A percentile compares a stretch with the other conserved stretches of the same genome.
Evolutionary conservation across 176 grass and related monocot genomes (phyloP).

Genomic region (Oropetium thomaeum): DNA sequence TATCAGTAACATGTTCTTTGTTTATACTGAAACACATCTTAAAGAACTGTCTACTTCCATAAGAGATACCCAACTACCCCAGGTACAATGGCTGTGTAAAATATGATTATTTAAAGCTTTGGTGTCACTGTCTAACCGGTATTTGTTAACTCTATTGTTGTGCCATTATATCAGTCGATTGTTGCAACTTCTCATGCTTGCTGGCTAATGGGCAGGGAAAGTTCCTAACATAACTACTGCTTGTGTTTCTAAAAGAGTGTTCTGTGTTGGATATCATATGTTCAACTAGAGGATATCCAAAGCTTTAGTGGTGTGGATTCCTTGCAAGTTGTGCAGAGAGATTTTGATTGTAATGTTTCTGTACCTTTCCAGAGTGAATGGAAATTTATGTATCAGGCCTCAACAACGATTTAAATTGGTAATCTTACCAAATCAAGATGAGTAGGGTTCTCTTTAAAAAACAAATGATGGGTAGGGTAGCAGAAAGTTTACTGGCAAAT

Average conservation of each 20-base stretch:
- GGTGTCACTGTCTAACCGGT: not conserved
- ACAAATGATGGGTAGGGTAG: too few species aligned
- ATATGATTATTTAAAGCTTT: not conserved
- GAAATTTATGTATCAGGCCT: slow-evolving; percentile 4
- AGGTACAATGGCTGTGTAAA: not conserved
- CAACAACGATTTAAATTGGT: not conserved
- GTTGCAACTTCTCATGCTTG: not conserved
- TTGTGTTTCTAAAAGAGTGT: not conserved
- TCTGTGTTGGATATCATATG: not conserved
- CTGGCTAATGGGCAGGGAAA: not conserved
- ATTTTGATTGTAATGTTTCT: not conserved
- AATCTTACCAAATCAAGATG: not conserved
- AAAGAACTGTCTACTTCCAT: not conserved
- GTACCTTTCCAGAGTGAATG: not conserved
- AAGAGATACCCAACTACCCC: not conserved
- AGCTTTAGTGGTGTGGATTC: not conserved
- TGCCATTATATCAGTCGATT: slow-evolving; percentile 13
- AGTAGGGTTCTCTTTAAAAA: too few species aligned
- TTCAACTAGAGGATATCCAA: not conserved
- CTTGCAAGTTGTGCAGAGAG: not conserved
- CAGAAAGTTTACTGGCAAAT: not conserved
- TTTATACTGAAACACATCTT: not conserved
- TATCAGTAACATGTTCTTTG: not conserved
- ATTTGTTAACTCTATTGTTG: not conserved
- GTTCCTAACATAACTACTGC: not conserved